Base-by-base conservation (phyloP, 495 filamentous ascomycete species). In the Acidomyces sp. region DNA sequence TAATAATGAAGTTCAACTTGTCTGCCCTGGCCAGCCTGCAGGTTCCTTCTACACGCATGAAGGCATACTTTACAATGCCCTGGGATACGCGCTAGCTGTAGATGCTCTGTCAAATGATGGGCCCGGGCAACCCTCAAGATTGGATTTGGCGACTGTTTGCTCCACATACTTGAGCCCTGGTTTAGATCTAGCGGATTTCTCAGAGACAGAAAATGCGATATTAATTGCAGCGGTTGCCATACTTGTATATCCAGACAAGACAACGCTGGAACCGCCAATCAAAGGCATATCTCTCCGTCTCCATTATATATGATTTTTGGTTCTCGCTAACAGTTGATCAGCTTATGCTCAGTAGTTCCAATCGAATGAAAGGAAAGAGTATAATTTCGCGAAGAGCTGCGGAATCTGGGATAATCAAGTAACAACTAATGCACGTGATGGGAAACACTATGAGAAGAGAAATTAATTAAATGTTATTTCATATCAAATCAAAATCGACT, bases 1-100 rank as follows among this genome's bases (percentile, higher is more conserved):
- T 25, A 71, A 70, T 49, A 64, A 60, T 34, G 55, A 66, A 27
- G 39, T 68, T 10, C 66, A 70, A 35, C 45, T 33, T 1, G 43
- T 66, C 4, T 69, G 65, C 25, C 15, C 46, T 2, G 41, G 37
- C 6, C 43, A 56, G 39, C 56, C 59, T 3, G 65, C 60, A 6
- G 64, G 64, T 0, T 48, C 49, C 4, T 45, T 65, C 37, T 67
- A 62, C 47, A 59, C 62, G 11, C 68, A 71, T 37, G 61, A 68
- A 41, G 62, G 60, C 5, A 51, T 63, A 15, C 45, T 70, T 42
- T 64, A 58, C 31, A 69, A 69, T 32, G 53, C 61, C 4, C 48
- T 71, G 17, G 53, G 61, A 15, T 66, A 55, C 50, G 62, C 61
- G 9, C 47, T 72, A 34, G 54, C 55, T 0, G 42, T 62, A 10